Conservation (phyloP, 192 early-diverging fungal species). For the Chytriomyces confervae region DNA sequence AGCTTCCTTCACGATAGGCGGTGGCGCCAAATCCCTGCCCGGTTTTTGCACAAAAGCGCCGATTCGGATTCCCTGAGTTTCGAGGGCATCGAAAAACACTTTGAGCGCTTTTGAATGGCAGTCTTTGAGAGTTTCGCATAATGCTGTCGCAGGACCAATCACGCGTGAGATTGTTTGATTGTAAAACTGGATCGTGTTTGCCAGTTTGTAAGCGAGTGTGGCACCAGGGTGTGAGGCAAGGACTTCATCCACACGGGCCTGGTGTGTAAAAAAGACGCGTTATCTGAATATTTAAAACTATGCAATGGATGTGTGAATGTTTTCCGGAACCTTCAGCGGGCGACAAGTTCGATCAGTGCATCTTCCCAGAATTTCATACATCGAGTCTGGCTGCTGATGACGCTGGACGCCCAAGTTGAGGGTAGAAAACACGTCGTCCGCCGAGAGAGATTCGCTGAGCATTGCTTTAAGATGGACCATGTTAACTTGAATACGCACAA, state of each 20-base stretch:
- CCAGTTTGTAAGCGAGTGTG: conserved; percentile 69
- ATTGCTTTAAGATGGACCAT: not conserved
- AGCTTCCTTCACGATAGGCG: conserved; percentile 70
- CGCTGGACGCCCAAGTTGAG: conserved; percentile 8
- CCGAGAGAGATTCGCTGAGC: not conserved
- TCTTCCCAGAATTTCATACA: conserved; percentile 61
- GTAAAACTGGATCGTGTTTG: conserved; percentile 81
- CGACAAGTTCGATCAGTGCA: conserved; percentile 75
- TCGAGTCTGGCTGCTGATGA: conserved; percentile 11
- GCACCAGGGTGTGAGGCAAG: conserved; percentile 68
- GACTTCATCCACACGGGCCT: conserved; percentile 81
- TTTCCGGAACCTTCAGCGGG: conserved; percentile 68
- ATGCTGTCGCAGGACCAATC: conserved; percentile 57
- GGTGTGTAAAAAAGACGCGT: not conserved
- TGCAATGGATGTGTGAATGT: not conserved
- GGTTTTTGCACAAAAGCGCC: conserved; percentile 56
- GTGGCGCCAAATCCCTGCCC: conserved; percentile 62
- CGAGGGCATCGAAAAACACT: conserved; percentile 63
- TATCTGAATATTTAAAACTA: conserved; percentile 3
- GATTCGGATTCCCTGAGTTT: conserved; percentile 52
- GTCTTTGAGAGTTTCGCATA: conserved; percentile 63
- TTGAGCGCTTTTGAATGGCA: conserved; percentile 59
- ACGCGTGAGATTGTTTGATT: conserved; percentile 66
- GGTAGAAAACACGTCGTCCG: conserved; percentile 24
- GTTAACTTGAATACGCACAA: not conserved